Evolutionary conservation across 2,329 filamentous ascomycete species (phyloP), one percentile per base, ranked within the genome.

Genomic region (Piedraia hortae): DNA sequence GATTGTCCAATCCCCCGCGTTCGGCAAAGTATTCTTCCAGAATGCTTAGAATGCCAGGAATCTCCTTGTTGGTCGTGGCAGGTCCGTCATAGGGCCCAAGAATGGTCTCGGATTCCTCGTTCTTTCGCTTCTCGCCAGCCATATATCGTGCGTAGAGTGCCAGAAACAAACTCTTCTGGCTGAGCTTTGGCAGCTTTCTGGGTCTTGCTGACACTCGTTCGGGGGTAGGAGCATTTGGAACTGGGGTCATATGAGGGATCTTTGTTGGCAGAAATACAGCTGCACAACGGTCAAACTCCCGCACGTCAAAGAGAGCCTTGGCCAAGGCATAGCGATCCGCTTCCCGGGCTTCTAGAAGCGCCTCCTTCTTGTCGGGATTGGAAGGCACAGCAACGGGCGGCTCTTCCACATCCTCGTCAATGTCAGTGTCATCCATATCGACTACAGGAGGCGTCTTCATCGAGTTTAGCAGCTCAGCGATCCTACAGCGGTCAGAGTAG

Each of bases 31-130:
- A 90, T 11, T 62, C 59, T 32, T 85, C 67, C 14, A 97, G 51
- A 14, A 71, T 68, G 4, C 68, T 62, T 10, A 71, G 67, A 16
- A 93, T 62, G 1, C 61, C 56, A 2, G 71, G 55, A 14, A 97
- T 50, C 42, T 93, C 77, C 42, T 78, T 77, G 43, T 97, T 97
- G 27, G 64, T 48, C 2, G 75, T 73, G 14, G 68, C 67, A 1
- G 80, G 78, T 8, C 77, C 66, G 45, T 97, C 85, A 26, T 80
- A 68, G 1, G 85, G 82, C 0, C 85, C 85, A 47, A 93, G 64
- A 22, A 97, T 74, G 72, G 91, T 91, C 48, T 97, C 85, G 11
- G 74, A 77, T 26, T 93, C 82, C 45, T 97, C 85, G 36, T 90
- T 75, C 45, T 82, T 90, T 31, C 75, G 66, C 53, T 93, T 91